Base-by-base conservation (phyloP, 2,329 filamentous ascomycete species). In the Colletotrichum falcatum region DNA sequence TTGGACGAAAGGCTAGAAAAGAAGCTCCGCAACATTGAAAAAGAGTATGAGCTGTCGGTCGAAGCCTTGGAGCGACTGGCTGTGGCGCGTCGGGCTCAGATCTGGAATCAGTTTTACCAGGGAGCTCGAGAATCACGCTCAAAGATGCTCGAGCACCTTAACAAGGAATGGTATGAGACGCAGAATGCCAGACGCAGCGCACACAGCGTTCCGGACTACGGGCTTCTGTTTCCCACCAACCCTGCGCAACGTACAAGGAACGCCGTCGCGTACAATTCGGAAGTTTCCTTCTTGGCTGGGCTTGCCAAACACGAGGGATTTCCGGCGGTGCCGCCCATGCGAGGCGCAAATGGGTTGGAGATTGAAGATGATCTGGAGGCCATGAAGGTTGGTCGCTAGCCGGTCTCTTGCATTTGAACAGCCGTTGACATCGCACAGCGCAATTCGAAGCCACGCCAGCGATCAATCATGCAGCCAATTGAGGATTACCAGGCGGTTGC, bases 221-320 rank as follows among this genome's bases (percentile, higher is more conserved):
- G 92, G 66, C 89, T 97, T 74, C 89, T 92, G 64, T 97, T 97
- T 78, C 93, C 94, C 9, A 89, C 91, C 61, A 91, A 91, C 73
- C 89, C 91, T 72, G 88, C 91, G 35, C 91, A 95, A 76, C 93
- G 95, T 76, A 88, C 97, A 71, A 87, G 90, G 72, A 93, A 98
- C 73, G 95, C 97, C 75, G 88, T 94, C 60, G 92, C 95, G 56
- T 98, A 98, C 83, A 98, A 97, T 79, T 93, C 92, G 74, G 96
- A 99, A 79, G 95, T 99, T 5, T 97, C 95, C 0, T 90, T 98
- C 35, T 84, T 99, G 67, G 91, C 95, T 7, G 95, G 95, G 46
- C 87, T 98, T 61, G 95, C 95, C 44, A 98, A 98, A 82, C 95
- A 98, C 79, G 91, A 97, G 77, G 96, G 96, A 30, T 99, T 99